phyloP scores from a whole-genome alignment of 176 grass and related monocot genomes.

The Themeda triandra region DNA sequence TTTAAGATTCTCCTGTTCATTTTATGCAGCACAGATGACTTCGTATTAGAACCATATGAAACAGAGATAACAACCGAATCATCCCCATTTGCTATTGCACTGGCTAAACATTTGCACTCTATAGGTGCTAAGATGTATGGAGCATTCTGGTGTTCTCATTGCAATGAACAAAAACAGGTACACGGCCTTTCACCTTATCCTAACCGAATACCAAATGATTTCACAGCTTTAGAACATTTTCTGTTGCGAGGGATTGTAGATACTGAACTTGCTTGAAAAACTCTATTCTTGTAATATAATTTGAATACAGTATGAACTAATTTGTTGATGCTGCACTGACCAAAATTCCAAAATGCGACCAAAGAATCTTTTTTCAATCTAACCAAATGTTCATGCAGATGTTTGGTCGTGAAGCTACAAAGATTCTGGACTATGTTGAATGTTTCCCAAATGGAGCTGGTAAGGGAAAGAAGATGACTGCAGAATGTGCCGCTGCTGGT shows the following conservation, averaged over 20 bases:
- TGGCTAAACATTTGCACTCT: constrained; percentile 77
- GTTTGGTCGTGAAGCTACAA: constrained; percentile 82
- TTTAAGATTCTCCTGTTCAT: background rate
- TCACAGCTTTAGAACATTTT: background rate
- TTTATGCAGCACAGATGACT: constrained; percentile 64
- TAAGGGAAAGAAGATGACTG: constrained; percentile 79
- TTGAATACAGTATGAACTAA: background rate
- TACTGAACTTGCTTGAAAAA: background rate
- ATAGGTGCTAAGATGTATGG: constrained; percentile 98
- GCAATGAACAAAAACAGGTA: constrained; percentile 95
- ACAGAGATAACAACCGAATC: constrained; percentile 74
- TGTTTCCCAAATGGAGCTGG: constrained; percentile 96
- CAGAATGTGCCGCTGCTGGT: constrained; percentile 59
- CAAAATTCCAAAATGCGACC: background rate
- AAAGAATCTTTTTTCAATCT: constrained; percentile 10
- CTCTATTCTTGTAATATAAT: background rate
- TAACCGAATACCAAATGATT: background rate
- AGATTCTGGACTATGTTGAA: constrained; percentile 85
- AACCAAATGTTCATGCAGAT: constrained; percentile 50
- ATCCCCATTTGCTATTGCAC: constrained; percentile 67
- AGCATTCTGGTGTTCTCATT: constrained; percentile 99
- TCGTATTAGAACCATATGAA: constrained; percentile 83
- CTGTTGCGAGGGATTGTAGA: background rate
- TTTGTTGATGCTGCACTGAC: background rate
- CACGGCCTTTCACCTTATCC: background rate